phyloP scores from a whole-genome alignment of 2,329 filamentous ascomycete species.

The Fusarium domesticum region DNA sequence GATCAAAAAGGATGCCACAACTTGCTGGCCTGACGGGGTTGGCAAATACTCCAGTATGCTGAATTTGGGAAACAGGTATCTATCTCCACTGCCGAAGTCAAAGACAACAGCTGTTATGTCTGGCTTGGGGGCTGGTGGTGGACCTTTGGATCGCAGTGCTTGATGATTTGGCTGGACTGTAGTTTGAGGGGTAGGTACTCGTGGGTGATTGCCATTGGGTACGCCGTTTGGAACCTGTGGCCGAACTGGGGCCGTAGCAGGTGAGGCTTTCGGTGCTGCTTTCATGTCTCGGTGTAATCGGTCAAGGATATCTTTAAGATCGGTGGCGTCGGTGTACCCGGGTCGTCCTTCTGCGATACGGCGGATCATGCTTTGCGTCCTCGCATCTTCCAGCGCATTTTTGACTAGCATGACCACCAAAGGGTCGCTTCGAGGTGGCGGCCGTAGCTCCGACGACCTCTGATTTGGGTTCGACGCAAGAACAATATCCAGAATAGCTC shows the following conservation, averaged over 20 bases:
- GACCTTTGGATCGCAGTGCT: conserved; percentile 59
- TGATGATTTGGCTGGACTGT: conserved; percentile 43
- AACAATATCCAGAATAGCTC: conserved; percentile 56
- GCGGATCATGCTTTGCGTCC: conserved; percentile 49
- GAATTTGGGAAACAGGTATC: conserved; percentile 75
- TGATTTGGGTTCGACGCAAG: conserved; percentile 57
- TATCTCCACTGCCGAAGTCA: conserved; percentile 70
- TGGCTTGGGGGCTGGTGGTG: conserved; percentile 51
- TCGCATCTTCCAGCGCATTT: conserved; percentile 52
- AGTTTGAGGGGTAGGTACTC: conserved; percentile 14
- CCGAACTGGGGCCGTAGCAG: conserved; percentile 29
- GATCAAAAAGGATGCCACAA: conserved; percentile 74
- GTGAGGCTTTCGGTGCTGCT: conserved; percentile 31
- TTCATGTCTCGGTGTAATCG: conserved; percentile 44
- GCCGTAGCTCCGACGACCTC: conserved; percentile 50
- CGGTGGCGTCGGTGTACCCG: conserved; percentile 50
- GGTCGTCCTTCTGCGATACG: conserved; percentile 53
- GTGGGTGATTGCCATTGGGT: conserved; percentile 30
- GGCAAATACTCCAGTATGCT: conserved; percentile 68
- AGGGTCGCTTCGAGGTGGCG: conserved; percentile 53
- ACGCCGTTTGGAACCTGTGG: conserved; percentile 32
- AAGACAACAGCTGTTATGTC: conserved; percentile 67
- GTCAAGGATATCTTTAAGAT: conserved; percentile 53
- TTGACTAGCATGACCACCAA: conserved; percentile 57
- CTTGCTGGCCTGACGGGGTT: conserved; percentile 50